Evolutionary conservation across 164 flowering plant genomes (phyloP), one percentile per base, ranked within the genome.

Genomic region (Tetracentron sinense): DNA sequence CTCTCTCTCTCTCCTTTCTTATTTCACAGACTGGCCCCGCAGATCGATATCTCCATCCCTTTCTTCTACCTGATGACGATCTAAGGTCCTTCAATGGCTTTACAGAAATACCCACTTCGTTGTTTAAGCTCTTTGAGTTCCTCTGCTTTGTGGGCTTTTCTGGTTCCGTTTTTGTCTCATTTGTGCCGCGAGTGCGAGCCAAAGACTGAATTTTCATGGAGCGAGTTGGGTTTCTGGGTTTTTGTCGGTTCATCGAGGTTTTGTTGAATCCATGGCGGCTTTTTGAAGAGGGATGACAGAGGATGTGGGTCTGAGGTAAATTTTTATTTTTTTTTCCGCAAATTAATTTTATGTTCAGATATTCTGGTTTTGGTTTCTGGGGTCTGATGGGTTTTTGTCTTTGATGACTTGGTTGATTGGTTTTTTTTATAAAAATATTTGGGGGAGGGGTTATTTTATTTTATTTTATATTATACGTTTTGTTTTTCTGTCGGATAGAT

Each of bases 301-400:
- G 65, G 86, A 81, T 83, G 87, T 82, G 81, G 85, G 83, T 72
- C 72, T 87, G 77, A 90, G 93, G 96, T 87, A 82, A 75, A 61
- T 63, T 68, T 54, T 42, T 12, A 25, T 55, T 54, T 61, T 68
- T 56, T 49, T 54, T 19, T 26, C 47, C 26, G n/a, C 23, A 46
- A n/a, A 30, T 0, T 65, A 22, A 17, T 21, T 20, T 63, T n/a
- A 56, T 20, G 16, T 20, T 44, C 2, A 17, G 28, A 31, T 52
- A 61, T 58, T 66, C 58, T 31, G 48, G 49, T 72, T 65, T 67
- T 65, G 42, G 62, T 23, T 53, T 67, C 35, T 28, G 31, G 55
- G 48, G 1, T 62, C 49, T 48, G 27, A 17, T 47, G 33, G n/a
- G 20, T n/a, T 51, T 51, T 51, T 22, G n/a, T 51, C 8, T 51